A percentile compares a stretch with the other conserved stretches of the same genome.
Evolutionary conservation across 2,329 filamentous ascomycete genomes (phyloP).

Genomic region (Aspergillus pseudoviridinutans): DNA sequence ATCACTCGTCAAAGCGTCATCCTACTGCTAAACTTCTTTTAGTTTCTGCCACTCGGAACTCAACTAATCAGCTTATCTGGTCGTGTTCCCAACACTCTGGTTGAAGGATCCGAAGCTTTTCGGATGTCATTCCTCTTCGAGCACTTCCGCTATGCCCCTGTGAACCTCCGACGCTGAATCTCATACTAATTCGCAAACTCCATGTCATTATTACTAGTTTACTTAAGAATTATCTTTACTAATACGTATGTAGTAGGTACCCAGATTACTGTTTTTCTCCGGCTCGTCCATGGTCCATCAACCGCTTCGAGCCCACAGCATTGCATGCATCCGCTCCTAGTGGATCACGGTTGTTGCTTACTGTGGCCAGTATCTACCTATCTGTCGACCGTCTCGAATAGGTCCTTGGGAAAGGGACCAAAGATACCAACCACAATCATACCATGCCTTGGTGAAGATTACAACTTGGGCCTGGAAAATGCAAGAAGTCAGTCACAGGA

Average conservation of each 20-base stretch:
- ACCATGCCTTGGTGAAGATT: no score
- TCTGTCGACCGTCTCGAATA: background rate
- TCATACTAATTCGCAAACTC: background rate
- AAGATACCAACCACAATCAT: no score
- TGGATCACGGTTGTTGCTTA: conserved; percentile 2
- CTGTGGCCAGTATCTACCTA: no score
- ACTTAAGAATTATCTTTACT: no score
- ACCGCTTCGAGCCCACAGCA: conserved; percentile 1
- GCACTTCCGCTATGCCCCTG: conserved; percentile 8
- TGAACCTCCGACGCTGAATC: conserved; percentile 5
- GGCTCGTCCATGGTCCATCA: background rate
- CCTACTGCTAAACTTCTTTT: no score
- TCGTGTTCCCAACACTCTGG: conserved; percentile 16
- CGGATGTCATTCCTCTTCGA: conserved; percentile 10
- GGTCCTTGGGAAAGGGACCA: background rate
- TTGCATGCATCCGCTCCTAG: conserved; percentile 17
- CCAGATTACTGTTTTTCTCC: background rate
- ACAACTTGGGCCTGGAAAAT: no score
- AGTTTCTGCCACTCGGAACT: no score
- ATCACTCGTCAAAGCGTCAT: no score
- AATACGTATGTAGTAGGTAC: no score
- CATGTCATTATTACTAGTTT: no score
- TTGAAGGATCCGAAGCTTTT: conserved; percentile 18
- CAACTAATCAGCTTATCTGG: background rate
- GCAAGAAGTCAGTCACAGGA: no score